These are phyloP conservation scores for Plenodomus biglobosus DNA, from an alignment of 2,329 filamentous ascomycete species.

Conservation along the genomic window DNA sequence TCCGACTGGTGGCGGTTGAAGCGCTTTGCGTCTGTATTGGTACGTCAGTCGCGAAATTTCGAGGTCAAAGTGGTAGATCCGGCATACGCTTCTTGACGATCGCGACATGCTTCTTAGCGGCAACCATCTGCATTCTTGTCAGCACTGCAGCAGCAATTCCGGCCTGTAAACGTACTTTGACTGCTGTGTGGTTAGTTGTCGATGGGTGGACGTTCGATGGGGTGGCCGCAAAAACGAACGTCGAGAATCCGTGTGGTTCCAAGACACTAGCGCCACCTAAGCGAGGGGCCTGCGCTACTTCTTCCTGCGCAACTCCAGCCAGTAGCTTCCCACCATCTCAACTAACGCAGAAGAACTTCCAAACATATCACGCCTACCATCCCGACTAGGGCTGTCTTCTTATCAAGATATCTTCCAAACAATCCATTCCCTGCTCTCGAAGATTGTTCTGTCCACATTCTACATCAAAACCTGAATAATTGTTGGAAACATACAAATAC, in stretches of 20 bases:
- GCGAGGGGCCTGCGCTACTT: slow-evolving; percentile 31
- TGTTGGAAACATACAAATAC: too few species aligned
- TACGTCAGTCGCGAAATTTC: slow-evolving; percentile 40
- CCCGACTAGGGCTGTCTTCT: too few species aligned
- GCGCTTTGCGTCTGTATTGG: slow-evolving; percentile 75
- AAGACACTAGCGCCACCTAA: slow-evolving; percentile 18
- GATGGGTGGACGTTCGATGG: slow-evolving; percentile 19
- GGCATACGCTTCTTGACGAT: slow-evolving; percentile 99
- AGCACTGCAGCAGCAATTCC: slow-evolving; percentile 19
- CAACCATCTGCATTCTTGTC: slow-evolving; percentile 73
- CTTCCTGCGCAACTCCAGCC: too few species aligned
- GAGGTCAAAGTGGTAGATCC: slow-evolving; percentile 19
- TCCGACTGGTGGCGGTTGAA: slow-evolving; percentile 98
- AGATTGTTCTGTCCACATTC: too few species aligned
- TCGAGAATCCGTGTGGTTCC: slow-evolving; percentile 15
- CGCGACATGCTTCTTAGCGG: slow-evolving; percentile 98
- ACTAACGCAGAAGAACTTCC: too few species aligned
- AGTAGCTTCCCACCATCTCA: too few species aligned
- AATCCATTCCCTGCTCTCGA: too few species aligned
- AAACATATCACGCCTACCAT: too few species aligned
- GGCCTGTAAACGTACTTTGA: slow-evolving; percentile 38
- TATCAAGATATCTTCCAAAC: too few species aligned
- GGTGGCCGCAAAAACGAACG: slow-evolving; percentile 9
- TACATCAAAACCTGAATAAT: too few species aligned
- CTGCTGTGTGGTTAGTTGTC: slow-evolving; percentile 41